Evolutionary conservation across 1,284 basidiomycete species (phyloP).

Genomic region (Albatrellus sp.): DNA sequence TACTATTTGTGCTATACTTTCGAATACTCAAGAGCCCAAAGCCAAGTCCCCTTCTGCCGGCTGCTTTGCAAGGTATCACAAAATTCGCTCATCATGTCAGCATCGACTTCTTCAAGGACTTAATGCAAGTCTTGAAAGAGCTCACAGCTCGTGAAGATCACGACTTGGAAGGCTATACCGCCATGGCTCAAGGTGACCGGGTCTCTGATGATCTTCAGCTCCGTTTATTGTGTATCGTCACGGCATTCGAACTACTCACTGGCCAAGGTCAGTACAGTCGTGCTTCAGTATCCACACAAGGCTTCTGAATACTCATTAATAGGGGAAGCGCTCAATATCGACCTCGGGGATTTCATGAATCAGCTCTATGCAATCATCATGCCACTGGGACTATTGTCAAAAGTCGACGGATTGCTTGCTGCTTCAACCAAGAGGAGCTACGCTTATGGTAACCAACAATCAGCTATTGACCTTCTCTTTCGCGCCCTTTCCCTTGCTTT

Average conservation of each 20-base stretch:
- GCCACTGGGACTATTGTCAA: constrained; percentile 39
- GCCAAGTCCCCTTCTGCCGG: constrained; percentile 75
- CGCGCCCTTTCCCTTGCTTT: constrained; percentile 74
- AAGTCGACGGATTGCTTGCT: constrained; percentile 26
- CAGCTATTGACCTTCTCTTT: constrained; percentile 72
- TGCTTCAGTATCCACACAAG: no score
- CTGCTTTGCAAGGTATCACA: constrained; percentile 86
- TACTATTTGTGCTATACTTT: constrained; percentile 97
- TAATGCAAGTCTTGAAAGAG: constrained; percentile 78
- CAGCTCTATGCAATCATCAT: constrained; percentile 64
- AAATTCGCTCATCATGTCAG: constrained; percentile 95
- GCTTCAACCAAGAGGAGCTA: no score
- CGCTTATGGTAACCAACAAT: no score
- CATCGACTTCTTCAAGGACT: constrained; percentile 96
- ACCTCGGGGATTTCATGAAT: constrained; percentile 82
- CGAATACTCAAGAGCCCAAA: constrained; percentile 84
- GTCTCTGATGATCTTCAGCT: constrained; percentile 32
- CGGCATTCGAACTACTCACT: constrained; percentile 90
- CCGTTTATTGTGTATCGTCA: constrained; percentile 80
- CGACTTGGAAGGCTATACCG: background rate
- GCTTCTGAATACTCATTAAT: background rate
- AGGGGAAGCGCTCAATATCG: constrained; percentile 95
- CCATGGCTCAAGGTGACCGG: constrained; percentile 3
- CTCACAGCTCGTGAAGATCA: constrained; percentile 46
- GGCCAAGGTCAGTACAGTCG: constrained; percentile 63